Percentiles rank a stretch among this genome's conserved stretches.
phyloP scores from a whole-genome alignment of 2,329 filamentous ascomycete species.

The Diaporthe capsici region DNA sequence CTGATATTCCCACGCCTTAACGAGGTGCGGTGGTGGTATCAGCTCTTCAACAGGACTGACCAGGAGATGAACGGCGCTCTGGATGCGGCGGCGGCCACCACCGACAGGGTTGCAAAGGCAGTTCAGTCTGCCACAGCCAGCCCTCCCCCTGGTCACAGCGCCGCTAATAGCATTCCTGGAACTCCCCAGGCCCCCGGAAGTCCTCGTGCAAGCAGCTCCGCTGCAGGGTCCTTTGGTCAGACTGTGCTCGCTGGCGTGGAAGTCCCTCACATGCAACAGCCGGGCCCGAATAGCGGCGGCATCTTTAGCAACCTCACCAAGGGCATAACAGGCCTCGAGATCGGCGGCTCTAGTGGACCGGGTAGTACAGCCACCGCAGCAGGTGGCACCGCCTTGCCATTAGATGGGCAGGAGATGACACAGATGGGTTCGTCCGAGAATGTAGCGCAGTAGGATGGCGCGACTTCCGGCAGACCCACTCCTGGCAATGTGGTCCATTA shows the following conservation, averaged over 20 bases:
- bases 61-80: slow-evolving; percentile 90
- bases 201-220: slow-evolving; percentile 50
- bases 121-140: slow-evolving; percentile 48
- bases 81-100: slow-evolving; percentile 67
- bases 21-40: slow-evolving; percentile 94
- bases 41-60: slow-evolving; percentile 87
- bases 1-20: slow-evolving; percentile 84
- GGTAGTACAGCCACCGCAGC: not conserved
- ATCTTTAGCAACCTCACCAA: slow-evolving; percentile 29
- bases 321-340: slow-evolving; percentile 30
- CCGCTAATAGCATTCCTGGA: slow-evolving; percentile 44
- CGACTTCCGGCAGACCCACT: slow-evolving; percentile 39
- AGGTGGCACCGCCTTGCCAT: not conserved
- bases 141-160: slow-evolving; percentile 61
- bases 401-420: slow-evolving; percentile 37
- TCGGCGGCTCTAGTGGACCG: slow-evolving; percentile 18
- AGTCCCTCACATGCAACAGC: slow-evolving; percentile 18
- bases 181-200: slow-evolving; percentile 51
- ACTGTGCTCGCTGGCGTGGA: slow-evolving; percentile 40
- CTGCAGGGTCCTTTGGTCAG: slow-evolving; percentile 38
- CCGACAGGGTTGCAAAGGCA: slow-evolving; percentile 52
- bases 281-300: not conserved
- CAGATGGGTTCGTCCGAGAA: slow-evolving; percentile 35
- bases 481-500: slow-evolving; percentile 8
- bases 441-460: slow-evolving; percentile 41